These are phyloP conservation scores for Guyanaporus albipodus DNA, from an alignment of 768 basidiomycete genomes.

Conservation along the genomic window DNA sequence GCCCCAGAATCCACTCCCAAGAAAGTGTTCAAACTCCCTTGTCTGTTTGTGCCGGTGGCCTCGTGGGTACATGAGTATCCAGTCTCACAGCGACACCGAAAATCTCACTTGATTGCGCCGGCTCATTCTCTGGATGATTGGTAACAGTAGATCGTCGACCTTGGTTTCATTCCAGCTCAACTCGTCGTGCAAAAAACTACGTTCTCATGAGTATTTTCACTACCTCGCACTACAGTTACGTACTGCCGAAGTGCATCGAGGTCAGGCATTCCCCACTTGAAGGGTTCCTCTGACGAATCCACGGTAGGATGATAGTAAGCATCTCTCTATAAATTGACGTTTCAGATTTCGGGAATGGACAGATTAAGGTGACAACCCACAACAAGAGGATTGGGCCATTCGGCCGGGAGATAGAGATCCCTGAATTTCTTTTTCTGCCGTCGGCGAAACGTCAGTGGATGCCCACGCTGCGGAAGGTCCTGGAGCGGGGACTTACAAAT, in stretches of 20 bases:
- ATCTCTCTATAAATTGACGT: slow-evolving; percentile 54
- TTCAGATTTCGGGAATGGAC: slow-evolving; percentile 3
- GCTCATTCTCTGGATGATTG: slow-evolving; percentile 87
- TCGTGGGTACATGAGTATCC: slow-evolving; percentile 24
- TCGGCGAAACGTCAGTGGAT: slow-evolving; percentile 11
- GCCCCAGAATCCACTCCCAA: slow-evolving; percentile 67
- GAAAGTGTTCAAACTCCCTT: slow-evolving; percentile 72
- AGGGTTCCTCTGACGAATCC: slow-evolving; percentile 87
- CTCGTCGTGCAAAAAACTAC: slow-evolving; percentile 70
- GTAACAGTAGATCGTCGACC: slow-evolving; percentile 86
- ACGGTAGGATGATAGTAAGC: slow-evolving; percentile 92
- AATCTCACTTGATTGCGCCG: slow-evolving; percentile 66
- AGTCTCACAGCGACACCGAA: neutral
- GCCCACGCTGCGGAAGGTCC: slow-evolving; percentile 4
- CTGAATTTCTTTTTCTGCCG: slow-evolving; percentile 86
- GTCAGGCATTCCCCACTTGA: slow-evolving; percentile 97
- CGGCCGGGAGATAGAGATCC: slow-evolving; percentile 68
- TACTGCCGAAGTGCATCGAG: slow-evolving; percentile 86
- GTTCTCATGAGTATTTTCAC: slow-evolving; percentile 10
- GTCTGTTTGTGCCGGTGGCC: slow-evolving; percentile 65
- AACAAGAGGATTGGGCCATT: slow-evolving; percentile 93
- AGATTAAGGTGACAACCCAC: slow-evolving; percentile 42
- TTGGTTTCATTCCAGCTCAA: slow-evolving; percentile 78
- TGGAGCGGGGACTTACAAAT: slow-evolving; percentile 59
- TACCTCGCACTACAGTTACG: slow-evolving; percentile 23